These are phyloP conservation scores for Macrophomina pseudophaseolina DNA, from an alignment of 2,329 filamentous ascomycete genomes.

Conservation along the genomic window DNA sequence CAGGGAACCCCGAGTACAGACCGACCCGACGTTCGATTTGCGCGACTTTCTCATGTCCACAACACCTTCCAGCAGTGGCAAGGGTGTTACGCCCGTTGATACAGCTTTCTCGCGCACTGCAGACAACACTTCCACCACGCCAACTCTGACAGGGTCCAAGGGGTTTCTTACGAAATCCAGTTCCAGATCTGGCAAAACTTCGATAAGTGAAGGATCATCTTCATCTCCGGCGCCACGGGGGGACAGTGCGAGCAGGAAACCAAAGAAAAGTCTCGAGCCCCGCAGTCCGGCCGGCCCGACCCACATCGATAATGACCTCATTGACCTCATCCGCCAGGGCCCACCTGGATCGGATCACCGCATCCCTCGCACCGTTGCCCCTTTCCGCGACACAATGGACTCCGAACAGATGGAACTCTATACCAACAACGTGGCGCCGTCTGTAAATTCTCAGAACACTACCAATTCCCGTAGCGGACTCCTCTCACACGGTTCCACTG, in stretches of 20 bases:
- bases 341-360: constrained; percentile 73
- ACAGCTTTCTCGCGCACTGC: constrained; percentile 4
- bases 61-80: constrained; percentile 55
- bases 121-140: not conserved
- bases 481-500: constrained; percentile 44
- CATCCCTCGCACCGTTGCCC: constrained; percentile 81
- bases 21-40: constrained; percentile 79
- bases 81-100: constrained; percentile 20
- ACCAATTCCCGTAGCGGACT: constrained; percentile 78
- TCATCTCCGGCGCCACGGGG: not conserved
- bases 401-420: constrained; percentile 66
- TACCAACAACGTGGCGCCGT: constrained; percentile 34
- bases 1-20: constrained; percentile 73
- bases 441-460: constrained; percentile 48
- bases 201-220: constrained; percentile 6
- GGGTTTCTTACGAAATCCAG: constrained; percentile 6
- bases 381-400: constrained; percentile 84
- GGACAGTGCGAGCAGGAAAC: not conserved
- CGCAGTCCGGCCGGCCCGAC: constrained; percentile 70
- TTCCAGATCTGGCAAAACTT: constrained; percentile 28
- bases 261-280: constrained; percentile 50
- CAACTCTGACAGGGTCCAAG: constrained; percentile 10
- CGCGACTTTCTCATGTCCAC: constrained; percentile 89
- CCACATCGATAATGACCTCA: constrained; percentile 81
- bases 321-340: constrained; percentile 92